Evolutionary conservation across 768 basidiomycete species (phyloP), one percentile per base, ranked within the genome.

Genomic region (Suillus clintonianus): DNA sequence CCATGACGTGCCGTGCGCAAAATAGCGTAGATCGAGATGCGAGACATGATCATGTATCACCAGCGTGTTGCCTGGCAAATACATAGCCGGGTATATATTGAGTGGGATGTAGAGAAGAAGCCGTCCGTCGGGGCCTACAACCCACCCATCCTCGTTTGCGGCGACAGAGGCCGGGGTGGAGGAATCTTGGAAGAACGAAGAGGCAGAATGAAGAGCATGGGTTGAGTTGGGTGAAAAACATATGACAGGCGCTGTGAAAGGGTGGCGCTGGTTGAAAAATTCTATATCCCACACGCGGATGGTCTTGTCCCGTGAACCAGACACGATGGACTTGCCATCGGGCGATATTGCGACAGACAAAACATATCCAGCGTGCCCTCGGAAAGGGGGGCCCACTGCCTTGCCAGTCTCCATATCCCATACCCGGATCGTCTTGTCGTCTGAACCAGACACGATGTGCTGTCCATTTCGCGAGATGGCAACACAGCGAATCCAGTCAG

Each of bases 381-480:
- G 51, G 10, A 62, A 7, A 3, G 37, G 34, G 24, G 30, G 15
- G 22, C 15, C 30, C 0, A 27, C 48, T 27, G 10, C 30, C 17
- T 62, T 4, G 6, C 30, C 48, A 34, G 59, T 41, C 19, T 41
- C 15, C 11, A 37, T 22, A 17, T 63, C 48, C 70, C 7, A 76
- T 65, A 68, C 48, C 48, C n/a, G 32, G 10, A 22, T 22, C 4
- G 36, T 55, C 4, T 2, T 37, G 36, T 55, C 54, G 0, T 10
- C 4, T 4, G 42, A 56, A 19, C 61, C 61, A n/a, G 56, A 62
- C 13, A 60, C 61, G 4, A 62, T 24, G 22, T 5, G 11, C 30
- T 22, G 32, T 0, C 39, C n/a, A n/a, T 62, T 41, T 2, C 30
- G 55, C 0, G 61, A 62, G 24, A 62, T 24, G 22, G 56, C 42